Evolutionary conservation across 495 filamentous ascomycete genomes (phyloP).

Genomic region (Penicillium angulare): DNA sequence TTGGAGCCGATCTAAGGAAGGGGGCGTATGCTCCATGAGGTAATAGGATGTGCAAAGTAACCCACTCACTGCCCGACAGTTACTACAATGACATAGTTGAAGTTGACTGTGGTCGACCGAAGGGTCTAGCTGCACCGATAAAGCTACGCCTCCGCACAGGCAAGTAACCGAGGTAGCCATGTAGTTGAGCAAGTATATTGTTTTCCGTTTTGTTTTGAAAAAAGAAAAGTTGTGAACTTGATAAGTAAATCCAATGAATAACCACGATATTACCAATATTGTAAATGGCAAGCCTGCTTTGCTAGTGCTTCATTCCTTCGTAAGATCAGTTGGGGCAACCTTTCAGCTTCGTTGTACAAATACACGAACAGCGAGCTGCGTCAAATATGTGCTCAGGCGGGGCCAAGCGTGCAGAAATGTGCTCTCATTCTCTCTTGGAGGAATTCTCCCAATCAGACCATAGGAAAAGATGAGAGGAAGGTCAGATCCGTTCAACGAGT

Average conservation of each 20-base stretch:
- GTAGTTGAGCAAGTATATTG: background rate
- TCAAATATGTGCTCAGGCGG: slow-evolving; percentile 30
- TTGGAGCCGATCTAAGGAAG: slow-evolving; percentile 35
- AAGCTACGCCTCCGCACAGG: slow-evolving; percentile 51
- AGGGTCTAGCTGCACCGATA: slow-evolving; percentile 39
- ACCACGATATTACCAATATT: background rate
- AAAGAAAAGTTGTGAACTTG: too few species aligned
- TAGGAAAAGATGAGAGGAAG: background rate
- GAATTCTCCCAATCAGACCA: background rate
- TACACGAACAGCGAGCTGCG: slow-evolving; percentile 3
- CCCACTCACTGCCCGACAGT: slow-evolving; percentile 60
- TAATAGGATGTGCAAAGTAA: slow-evolving; percentile 56
- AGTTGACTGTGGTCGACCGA: slow-evolving; percentile 26
- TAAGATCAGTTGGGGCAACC: background rate
- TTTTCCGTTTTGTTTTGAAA: background rate
- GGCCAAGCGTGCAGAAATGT: slow-evolving; percentile 27
- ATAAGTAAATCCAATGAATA: background rate
- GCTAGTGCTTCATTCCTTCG: background rate
- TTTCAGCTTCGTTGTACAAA: too few species aligned
- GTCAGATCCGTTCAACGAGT: background rate
- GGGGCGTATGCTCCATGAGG: slow-evolving; percentile 32
- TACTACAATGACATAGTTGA: slow-evolving; percentile 63
- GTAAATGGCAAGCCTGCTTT: background rate
- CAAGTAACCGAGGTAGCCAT: slow-evolving; percentile 46
- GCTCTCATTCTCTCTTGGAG: slow-evolving; percentile 14